Evolutionary conservation across 306 rosid species (phyloP), one percentile per base, ranked within the genome.

Genomic region (Sindora glabra): DNA sequence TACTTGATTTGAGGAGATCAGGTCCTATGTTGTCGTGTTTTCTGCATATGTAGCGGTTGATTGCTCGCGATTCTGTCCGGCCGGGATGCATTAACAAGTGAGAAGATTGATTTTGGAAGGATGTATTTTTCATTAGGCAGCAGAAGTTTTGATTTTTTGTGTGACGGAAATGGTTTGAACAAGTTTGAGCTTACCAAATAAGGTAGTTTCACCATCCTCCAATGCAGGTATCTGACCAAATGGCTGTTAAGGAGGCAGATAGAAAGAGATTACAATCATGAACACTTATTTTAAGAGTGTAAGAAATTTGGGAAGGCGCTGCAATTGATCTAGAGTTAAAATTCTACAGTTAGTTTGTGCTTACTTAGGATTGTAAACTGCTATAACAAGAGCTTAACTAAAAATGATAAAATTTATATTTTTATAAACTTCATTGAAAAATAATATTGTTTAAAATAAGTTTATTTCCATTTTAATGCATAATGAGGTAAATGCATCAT

Each of bases 161-260:
- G n/a, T n/a, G n/a, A 0, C 8, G 27, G 6, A 48, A 23, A n/a
- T 1, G 11, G 13, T 56, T 37, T 9, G 16, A 32, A n/a, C n/a
- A n/a, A 33, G 38, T 33, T 18, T 12, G 17, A 52, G 10, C 64
- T 56, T 18, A 68, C 73, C 59, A 18, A 68, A 68, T 18, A 68
- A 50, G 37, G 5, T 48, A 42, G 58, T 17, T 24, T 48, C 48
- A 0, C 16, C 66, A 3, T 62, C 75, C 41, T 62, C 52, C 10
- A 54, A 19, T 18, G 70, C 75, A 10, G 69, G 70, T 34, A 62
- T 17, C 12, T 52, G 44, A 16, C 75, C 70, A 70, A 70, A 70
- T 19, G 70, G 64, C 59, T 45, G 54, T 44, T 5, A 44, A 59
- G 9, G 17, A n/a, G 17, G 11, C 12, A 12, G 13, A 45, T 6